Conservation (phyloP, 306 rosid genomes). For the Argentina anserina region DNA sequence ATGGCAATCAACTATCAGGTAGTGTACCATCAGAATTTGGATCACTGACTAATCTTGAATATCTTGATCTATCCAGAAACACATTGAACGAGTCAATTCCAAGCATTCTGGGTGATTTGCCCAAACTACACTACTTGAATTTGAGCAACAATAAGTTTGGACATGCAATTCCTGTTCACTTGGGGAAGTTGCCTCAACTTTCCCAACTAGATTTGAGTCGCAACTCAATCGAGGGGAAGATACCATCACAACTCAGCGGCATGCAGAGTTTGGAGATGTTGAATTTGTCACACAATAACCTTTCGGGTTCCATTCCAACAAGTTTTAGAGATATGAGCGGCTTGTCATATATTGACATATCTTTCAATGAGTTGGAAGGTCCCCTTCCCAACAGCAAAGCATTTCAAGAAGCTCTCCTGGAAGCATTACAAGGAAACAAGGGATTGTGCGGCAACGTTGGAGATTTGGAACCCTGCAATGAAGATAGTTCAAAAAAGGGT, state of each 20-base stretch:
- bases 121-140: neutral
- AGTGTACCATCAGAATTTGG: neutral
- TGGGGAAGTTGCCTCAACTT: neutral
- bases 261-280: neutral
- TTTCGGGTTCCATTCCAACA: neutral
- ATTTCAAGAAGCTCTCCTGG: neutral
- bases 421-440: neutral
- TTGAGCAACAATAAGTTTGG: neutral
- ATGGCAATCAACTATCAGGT: neutral
- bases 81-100: neutral
- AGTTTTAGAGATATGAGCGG: neutral
- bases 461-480: constrained; percentile 4
- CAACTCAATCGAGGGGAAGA: neutral
- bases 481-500: neutral
- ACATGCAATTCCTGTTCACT: neutral
- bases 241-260: neutral
- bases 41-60: neutral
- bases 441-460: constrained; percentile 7
- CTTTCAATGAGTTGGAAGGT: neutral
- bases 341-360: neutral
- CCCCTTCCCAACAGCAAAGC: neutral
- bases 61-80: neutral
- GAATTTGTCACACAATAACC: neutral
- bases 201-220: neutral
- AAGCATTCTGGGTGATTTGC: neutral